phyloP scores from a whole-genome alignment of 2,329 filamentous ascomycete species.

The Colletotrichum trifolii region DNA sequence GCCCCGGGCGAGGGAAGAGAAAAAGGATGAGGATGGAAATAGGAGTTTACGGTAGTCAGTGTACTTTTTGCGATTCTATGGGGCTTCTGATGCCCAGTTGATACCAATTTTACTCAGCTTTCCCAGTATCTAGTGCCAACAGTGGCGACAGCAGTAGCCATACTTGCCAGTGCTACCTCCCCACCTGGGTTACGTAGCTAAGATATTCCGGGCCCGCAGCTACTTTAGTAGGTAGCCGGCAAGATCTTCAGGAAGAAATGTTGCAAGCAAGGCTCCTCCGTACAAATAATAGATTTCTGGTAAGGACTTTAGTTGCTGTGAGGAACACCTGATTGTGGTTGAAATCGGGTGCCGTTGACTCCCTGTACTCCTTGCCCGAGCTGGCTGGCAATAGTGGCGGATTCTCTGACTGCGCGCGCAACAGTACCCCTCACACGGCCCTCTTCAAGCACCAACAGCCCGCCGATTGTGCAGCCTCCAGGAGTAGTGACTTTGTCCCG shows the following conservation, averaged over 20 bases:
- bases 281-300: not conserved
- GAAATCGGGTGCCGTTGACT: conserved; percentile 59
- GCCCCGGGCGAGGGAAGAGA: not conserved
- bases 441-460: conserved; percentile 79
- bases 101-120: conserved; percentile 22
- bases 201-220: no score
- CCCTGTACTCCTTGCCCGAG: conserved; percentile 62
- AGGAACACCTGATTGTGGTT: conserved; percentile 20
- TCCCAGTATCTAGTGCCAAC: no score
- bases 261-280: not conserved
- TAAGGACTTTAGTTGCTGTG: not conserved
- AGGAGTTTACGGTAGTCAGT: conserved; percentile 27
- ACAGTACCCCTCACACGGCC: conserved; percentile 75
- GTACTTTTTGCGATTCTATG: conserved; percentile 24
- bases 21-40: not conserved
- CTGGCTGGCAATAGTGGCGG: conserved; percentile 75
- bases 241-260: no score
- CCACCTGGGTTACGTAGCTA: no score
- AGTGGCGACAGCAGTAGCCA: no score
- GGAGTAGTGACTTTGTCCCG: conserved; percentile 82
- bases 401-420: conserved; percentile 75
- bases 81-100: conserved; percentile 27
- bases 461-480: conserved; percentile 82
- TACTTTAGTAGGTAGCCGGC: no score
- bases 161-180: no score